Percentiles rank a stretch among this genome's conserved stretches.
Conservation (phyloP, 2,329 filamentous ascomycete genomes). For the Penicillium sumatraense region DNA sequence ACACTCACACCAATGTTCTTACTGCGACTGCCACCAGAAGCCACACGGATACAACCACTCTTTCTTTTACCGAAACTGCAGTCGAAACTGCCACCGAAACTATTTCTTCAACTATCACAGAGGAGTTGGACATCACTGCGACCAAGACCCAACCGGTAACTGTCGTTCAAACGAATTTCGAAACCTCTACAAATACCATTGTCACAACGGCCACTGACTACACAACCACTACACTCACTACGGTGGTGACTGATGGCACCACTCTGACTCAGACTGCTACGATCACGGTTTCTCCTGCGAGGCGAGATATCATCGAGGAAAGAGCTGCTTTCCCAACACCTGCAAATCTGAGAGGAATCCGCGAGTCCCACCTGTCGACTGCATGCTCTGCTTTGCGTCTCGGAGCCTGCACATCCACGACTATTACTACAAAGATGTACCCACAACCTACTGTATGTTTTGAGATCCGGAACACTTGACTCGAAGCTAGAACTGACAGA, state of each 20-base stretch:
- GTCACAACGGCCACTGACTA: not conserved
- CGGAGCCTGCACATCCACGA: not conserved
- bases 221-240: slow-evolving; percentile 3
- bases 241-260: not conserved
- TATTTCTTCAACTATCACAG: slow-evolving; percentile 2
- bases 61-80: not conserved
- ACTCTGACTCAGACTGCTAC: not conserved
- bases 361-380: not conserved
- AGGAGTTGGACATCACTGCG: slow-evolving; percentile 2
- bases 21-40: not conserved
- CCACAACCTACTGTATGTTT: not conserved
- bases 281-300: not conserved
- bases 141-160: not conserved
- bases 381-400: not conserved
- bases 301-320: not conserved
- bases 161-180: not conserved
- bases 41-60: not conserved
- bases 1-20: not conserved
- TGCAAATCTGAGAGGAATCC: not conserved
- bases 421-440: not conserved
- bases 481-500: too few species aligned
- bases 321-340: not conserved
- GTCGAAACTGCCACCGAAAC: slow-evolving; percentile 1
- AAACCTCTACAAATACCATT: slow-evolving; percentile 3
- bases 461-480: too few species aligned